Percentiles rank a stretch among this genome's conserved stretches.
phyloP scores from a whole-genome alignment of 495 filamentous ascomycete genomes.

The Zalerion maritima region DNA sequence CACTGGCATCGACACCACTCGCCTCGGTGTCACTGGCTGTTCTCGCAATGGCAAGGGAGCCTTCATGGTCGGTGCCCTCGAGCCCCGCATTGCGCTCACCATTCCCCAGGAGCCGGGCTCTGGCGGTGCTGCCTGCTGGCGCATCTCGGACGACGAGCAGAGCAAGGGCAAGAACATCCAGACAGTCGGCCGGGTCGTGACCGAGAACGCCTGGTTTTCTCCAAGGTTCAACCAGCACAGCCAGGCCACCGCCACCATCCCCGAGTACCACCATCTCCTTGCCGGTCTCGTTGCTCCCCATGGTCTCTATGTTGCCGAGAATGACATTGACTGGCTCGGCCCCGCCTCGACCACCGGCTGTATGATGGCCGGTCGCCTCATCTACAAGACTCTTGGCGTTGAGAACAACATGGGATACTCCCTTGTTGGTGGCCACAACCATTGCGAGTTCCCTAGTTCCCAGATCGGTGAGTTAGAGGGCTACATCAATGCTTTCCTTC shows the following conservation, averaged over 20 bases:
- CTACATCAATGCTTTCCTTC: conserved; percentile 39
- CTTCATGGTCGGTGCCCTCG: conserved; percentile 34
- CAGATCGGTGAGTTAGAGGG: conserved; percentile 35
- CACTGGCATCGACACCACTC: conserved; percentile 30
- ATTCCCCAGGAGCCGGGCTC: conserved; percentile 38
- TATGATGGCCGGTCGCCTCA: conserved; percentile 34
- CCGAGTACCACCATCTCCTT: conserved; percentile 36
- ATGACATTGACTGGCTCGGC: conserved; percentile 41
- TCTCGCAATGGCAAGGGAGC: conserved; percentile 41
- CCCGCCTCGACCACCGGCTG: conserved; percentile 35
- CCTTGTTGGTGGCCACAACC: conserved; percentile 34
- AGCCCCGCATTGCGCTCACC: conserved; percentile 34
- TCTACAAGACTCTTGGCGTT: conserved; percentile 35
- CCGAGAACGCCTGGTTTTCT: conserved; percentile 39
- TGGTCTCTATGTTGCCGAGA: conserved; percentile 34
- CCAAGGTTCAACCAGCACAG: conserved; percentile 25
- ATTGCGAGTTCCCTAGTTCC: conserved; percentile 37
- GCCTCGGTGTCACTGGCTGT: conserved; percentile 36
- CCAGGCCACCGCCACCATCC: conserved; percentile 22
- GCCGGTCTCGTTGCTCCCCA: conserved; percentile 32
- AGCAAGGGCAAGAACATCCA: conserved; percentile 33
- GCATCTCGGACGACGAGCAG: conserved; percentile 29
- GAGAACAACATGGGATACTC: conserved; percentile 36
- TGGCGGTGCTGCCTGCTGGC: conserved; percentile 36
- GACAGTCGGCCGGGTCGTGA: conserved; percentile 31